Evolutionary conservation across 1,284 basidiomycete species (phyloP).

Genomic region (Pulveroboletus sp.): DNA sequence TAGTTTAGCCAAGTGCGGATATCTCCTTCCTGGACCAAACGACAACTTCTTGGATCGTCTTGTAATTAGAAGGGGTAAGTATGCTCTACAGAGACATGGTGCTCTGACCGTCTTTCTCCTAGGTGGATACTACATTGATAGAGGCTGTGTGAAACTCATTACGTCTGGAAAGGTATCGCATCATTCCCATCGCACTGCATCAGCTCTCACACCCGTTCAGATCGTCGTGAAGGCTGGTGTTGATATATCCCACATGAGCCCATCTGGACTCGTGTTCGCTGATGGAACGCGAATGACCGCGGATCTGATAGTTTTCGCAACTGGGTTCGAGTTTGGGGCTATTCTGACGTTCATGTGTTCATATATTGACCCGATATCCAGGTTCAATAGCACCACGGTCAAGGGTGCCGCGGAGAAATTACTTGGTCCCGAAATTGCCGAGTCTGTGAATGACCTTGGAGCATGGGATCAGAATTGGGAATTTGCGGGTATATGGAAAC

Average conservation of each 20-base stretch:
- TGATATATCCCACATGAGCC: conserved; percentile 19
- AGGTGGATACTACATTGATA: conserved; percentile 21
- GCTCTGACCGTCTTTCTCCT: not conserved
- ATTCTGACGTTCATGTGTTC: not conserved
- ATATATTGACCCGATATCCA: not conserved
- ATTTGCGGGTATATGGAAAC: conserved; percentile 17
- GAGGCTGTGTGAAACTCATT: conserved; percentile 15
- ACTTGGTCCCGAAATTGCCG: conserved; percentile 11
- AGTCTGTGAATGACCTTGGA: conserved; percentile 13
- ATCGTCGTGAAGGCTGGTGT: conserved; percentile 17
- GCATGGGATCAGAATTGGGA: conserved; percentile 18
- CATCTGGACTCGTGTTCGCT: conserved; percentile 23
- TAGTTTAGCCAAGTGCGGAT: conserved; percentile 2
- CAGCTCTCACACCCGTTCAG: conserved; percentile 1
- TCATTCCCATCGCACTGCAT: not conserved
- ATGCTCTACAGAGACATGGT: not conserved
- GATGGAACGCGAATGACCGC: conserved; percentile 29
- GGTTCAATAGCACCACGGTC: conserved; percentile 11
- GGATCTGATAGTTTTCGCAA: conserved; percentile 35
- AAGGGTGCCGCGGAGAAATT: conserved; percentile 7
- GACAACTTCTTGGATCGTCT: conserved; percentile 19
- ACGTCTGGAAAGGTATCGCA: conserved; percentile 13
- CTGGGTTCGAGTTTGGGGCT: conserved; percentile 20
- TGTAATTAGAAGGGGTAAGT: conserved; percentile 13
- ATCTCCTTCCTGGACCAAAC: conserved; percentile 10